Percentiles rank a stretch among this genome's conserved stretches.
Evolutionary conservation across 306 rosid species (phyloP).

Genomic region (Dalbergia cochinchinensis): DNA sequence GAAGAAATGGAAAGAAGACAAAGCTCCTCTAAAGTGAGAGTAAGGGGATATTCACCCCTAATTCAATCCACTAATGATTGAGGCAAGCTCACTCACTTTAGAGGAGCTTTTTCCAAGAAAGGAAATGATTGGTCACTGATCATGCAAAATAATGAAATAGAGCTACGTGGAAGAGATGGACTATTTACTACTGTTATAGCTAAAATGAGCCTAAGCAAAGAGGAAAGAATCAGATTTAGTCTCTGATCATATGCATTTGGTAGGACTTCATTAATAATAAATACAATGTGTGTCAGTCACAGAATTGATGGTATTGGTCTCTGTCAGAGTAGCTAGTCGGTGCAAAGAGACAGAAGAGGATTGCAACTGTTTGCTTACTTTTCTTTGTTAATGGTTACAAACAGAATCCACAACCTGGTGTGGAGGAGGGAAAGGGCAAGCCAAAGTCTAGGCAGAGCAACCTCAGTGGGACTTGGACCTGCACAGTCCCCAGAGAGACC

Average conservation of each 20-base stretch:
- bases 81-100: too few species aligned
- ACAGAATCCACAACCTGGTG: background rate
- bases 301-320: constrained; percentile 1
- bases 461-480: background rate
- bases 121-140: constrained; percentile 6
- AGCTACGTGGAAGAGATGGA: background rate
- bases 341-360: background rate
- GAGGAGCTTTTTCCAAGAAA: background rate
- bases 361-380: background rate
- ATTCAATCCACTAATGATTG: background rate
- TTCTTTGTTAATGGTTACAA: background rate
- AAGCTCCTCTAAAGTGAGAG: too few species aligned
- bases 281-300: background rate
- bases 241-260: constrained; percentile 5
- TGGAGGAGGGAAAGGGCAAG: background rate
- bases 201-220: background rate
- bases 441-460: constrained; percentile 17
- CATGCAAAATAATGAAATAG: constrained; percentile 18
- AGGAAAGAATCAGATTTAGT: background rate
- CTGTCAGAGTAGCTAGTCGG: constrained; percentile 24
- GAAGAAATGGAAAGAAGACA: too few species aligned
- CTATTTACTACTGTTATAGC: constrained; percentile 6
- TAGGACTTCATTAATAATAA: background rate
- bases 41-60: too few species aligned
- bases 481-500: background rate